Percentiles rank a stretch among this genome's conserved stretches.
Conservation (phyloP, 192 early-diverging fungal species). For the Umbelopsis ramanniana region DNA sequence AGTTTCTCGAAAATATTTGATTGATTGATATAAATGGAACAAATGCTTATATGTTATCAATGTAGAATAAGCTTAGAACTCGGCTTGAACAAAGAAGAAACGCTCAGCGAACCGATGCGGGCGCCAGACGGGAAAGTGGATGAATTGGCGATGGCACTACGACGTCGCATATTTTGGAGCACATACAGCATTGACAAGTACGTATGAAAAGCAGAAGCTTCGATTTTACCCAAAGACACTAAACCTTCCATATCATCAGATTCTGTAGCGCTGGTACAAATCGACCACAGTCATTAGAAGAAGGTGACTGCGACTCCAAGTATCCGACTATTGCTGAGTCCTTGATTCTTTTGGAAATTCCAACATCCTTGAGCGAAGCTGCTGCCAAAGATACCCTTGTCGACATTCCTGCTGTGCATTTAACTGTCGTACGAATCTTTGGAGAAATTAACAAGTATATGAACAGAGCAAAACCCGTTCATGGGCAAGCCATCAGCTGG, state of each 20-base stretch:
- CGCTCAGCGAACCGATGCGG: constrained; percentile 28
- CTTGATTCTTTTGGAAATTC: constrained; percentile 23
- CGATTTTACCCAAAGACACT: too few relatives aligned
- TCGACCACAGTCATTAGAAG: constrained; percentile 53
- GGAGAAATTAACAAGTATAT: constrained; percentile 38
- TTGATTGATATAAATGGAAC: background rate
- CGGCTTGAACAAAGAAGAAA: constrained; percentile 54
- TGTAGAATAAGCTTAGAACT: constrained; percentile 51
- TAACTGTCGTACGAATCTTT: constrained; percentile 27
- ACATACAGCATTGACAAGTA: constrained; percentile 54
- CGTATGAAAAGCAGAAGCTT: background rate
- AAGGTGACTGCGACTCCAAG: constrained; percentile 46
- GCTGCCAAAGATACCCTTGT: constrained; percentile 30
- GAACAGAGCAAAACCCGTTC: constrained; percentile 20
- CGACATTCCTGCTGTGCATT: constrained; percentile 24
- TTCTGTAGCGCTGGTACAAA: constrained; percentile 42
- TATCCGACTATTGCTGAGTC: constrained; percentile 27
- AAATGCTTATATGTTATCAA: background rate
- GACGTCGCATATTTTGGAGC: constrained; percentile 56
- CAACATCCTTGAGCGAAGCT: constrained; percentile 14
- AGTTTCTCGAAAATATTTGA: background rate
- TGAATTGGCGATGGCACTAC: constrained; percentile 38
- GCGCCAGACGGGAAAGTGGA: constrained; percentile 47
- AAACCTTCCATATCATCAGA: constrained; percentile 21
- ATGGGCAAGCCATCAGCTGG: constrained; percentile 22